phyloP scores from a whole-genome alignment of 805 yeast species.

The Dipodascopsis uninucleata region DNA sequence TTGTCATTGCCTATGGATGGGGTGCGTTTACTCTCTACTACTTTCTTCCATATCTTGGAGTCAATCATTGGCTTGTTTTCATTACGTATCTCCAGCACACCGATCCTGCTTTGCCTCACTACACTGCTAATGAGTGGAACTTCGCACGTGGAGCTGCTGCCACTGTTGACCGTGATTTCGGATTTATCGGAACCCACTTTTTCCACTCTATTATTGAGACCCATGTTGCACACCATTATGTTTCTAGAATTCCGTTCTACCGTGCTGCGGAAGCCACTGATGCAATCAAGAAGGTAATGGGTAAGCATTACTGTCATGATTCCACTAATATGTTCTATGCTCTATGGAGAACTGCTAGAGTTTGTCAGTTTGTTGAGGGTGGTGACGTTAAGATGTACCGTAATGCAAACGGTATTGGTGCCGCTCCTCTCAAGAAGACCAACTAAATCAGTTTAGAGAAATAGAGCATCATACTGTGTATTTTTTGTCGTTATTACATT shows the following conservation, averaged over 20 bases:
- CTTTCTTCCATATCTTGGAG: constrained; percentile 72
- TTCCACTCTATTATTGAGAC: constrained; percentile 91
- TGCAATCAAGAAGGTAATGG: constrained; percentile 83
- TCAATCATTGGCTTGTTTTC: constrained; percentile 87
- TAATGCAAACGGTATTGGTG: constrained; percentile 62
- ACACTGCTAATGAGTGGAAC: constrained; percentile 71
- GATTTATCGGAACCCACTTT: constrained; percentile 70
- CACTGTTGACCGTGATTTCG: constrained; percentile 80
- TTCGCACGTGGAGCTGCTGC: constrained; percentile 83
- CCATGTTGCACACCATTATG: constrained; percentile 82
- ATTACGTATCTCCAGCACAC: constrained; percentile 84
- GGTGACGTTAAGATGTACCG: constrained; percentile 65
- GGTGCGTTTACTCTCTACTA: constrained; percentile 64
- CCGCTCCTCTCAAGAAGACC: constrained; percentile 16
- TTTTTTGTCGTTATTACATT: too few relatives aligned
- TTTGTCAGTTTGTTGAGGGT: constrained; percentile 71
- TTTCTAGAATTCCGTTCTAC: constrained; percentile 81
- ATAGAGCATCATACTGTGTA: too few relatives aligned
- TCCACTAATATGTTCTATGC: constrained; percentile 70
- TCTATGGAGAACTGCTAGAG: constrained; percentile 55
- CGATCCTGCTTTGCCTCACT: constrained; percentile 75
- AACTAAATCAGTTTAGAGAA: too few relatives aligned
- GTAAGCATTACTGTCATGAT: constrained; percentile 64
- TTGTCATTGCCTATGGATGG: constrained; percentile 60
- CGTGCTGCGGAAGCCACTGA: constrained; percentile 54